Conservation (phyloP, 805 yeast species). For the Candida railenensis region DNA sequence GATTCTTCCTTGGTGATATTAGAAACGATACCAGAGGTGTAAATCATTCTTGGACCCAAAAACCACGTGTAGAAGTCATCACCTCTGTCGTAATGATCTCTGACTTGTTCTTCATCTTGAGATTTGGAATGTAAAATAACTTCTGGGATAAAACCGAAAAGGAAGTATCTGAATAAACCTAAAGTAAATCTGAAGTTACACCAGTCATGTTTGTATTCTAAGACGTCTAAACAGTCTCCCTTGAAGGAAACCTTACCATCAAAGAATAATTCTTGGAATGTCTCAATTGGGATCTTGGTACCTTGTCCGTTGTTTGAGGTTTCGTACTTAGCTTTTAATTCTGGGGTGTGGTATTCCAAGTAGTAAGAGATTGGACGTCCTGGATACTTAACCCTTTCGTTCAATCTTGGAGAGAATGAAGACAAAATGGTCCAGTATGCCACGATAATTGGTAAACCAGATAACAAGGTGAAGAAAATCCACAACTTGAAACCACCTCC, state of each 20-base stretch:
- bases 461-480: conserved; percentile 54
- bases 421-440: conserved; percentile 81
- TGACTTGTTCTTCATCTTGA: conserved; percentile 94
- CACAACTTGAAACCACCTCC: conserved; percentile 72
- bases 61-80: conserved; percentile 94
- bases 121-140: conserved; percentile 88
- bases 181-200: conserved; percentile 76
- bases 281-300: conserved; percentile 85
- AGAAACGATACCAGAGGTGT: conserved; percentile 80
- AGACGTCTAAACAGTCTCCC: conserved; percentile 79
- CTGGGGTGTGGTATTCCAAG: conserved; percentile 77
- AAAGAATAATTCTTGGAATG: conserved; percentile 86
- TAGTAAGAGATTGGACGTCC: conserved; percentile 76
- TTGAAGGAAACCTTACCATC: conserved; percentile 81
- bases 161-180: conserved; percentile 73
- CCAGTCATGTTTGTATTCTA: conserved; percentile 93
- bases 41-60: conserved; percentile 91
- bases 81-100: conserved; percentile 95
- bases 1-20: conserved; percentile 73
- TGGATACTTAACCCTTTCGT: conserved; percentile 75
- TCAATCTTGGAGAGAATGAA: conserved; percentile 75
- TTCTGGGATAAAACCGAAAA: conserved; percentile 89
- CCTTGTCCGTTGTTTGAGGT: conserved; percentile 53
- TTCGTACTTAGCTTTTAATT: conserved; percentile 61
- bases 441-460: conserved; percentile 70